These are phyloP conservation scores for Cyclanthera cordifolia DNA, from an alignment of 306 rosid genomes.

Conservation along the genomic window DNA sequence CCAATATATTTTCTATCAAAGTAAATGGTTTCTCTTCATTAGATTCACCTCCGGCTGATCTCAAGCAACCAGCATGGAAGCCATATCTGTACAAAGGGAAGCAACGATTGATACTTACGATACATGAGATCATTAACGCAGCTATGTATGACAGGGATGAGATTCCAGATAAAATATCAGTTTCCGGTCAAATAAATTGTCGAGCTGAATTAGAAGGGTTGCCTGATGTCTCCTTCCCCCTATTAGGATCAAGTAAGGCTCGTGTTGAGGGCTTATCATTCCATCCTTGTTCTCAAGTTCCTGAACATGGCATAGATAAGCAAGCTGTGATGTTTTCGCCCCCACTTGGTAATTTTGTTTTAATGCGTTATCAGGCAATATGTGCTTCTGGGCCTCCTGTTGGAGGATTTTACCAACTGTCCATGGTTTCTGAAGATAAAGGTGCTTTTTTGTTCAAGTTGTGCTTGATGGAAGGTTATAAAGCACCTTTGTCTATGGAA, in stretches of 20 bases:
- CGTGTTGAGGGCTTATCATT: slow-evolving; percentile 60
- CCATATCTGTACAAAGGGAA: slow-evolving; percentile 85
- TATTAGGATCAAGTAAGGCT: slow-evolving; percentile 44
- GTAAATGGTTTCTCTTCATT: slow-evolving; percentile 68
- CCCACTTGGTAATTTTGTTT: slow-evolving; percentile 81
- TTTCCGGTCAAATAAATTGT: slow-evolving; percentile 87
- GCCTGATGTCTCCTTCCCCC: slow-evolving; percentile 89
- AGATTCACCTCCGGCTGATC: slow-evolving; percentile 73
- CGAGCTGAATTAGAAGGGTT: slow-evolving; percentile 86
- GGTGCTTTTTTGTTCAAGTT: slow-evolving; percentile 93
- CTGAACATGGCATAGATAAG: slow-evolving; percentile 74
- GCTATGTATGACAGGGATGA: slow-evolving; percentile 90
- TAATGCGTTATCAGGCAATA: slow-evolving; percentile 70
- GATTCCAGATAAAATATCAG: slow-evolving; percentile 67
- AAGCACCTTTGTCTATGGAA: slow-evolving; percentile 77
- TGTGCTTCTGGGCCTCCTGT: slow-evolving; percentile 71
- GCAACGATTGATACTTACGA: slow-evolving; percentile 58
- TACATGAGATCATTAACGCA: slow-evolving; percentile 73
- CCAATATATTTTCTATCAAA: slow-evolving; percentile 64
- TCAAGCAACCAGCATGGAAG: slow-evolving; percentile 98
- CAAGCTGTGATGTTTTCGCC: slow-evolving; percentile 88
- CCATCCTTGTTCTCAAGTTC: slow-evolving; percentile 81
- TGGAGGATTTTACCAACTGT: slow-evolving; percentile 84
- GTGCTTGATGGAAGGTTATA: slow-evolving; percentile 82
- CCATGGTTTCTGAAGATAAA: slow-evolving; percentile 95